Evolutionary conservation across 495 filamentous ascomycete genomes (phyloP).

Genomic region (Daldinia caldariorum): DNA sequence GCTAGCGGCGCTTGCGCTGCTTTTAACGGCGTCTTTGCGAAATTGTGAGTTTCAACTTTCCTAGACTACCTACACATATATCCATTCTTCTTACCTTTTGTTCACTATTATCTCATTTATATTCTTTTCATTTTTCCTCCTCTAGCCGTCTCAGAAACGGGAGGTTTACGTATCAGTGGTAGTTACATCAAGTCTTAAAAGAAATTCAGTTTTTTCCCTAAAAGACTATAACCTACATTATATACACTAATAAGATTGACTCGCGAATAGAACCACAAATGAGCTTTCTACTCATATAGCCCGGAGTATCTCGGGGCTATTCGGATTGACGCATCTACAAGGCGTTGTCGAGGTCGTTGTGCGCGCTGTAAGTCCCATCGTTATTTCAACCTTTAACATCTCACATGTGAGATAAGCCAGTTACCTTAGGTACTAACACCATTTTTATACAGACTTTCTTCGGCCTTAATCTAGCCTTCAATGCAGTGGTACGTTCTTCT

Average conservation of each 20-base stretch:
- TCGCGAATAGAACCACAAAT: slow-evolving; percentile 76
- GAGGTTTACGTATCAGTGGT: not conserved
- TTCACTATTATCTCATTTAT: not conserved
- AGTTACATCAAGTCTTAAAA: too few species aligned
- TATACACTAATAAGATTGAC: slow-evolving; percentile 13
- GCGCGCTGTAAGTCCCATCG: slow-evolving; percentile 67
- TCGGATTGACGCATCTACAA: slow-evolving; percentile 65
- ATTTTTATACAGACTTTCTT: slow-evolving; percentile 75
- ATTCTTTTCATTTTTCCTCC: not conserved
- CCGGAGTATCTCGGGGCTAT: slow-evolving; percentile 65
- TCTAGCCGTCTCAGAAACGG: not conserved
- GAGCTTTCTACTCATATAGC: slow-evolving; percentile 79
- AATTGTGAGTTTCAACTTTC: slow-evolving; percentile 69
- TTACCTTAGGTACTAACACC: slow-evolving; percentile 16
- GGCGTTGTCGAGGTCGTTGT: slow-evolving; percentile 70
- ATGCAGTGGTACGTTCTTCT: slow-evolving; percentile 68
- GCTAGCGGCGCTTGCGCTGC: slow-evolving; percentile 90
- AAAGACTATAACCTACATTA: too few species aligned
- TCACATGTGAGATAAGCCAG: not conserved
- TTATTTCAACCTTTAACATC: not conserved
- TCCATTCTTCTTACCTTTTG: not conserved
- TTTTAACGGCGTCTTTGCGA: slow-evolving; percentile 95
- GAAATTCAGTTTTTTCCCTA: too few species aligned
- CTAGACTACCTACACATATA: too few species aligned
- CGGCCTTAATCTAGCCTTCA: slow-evolving; percentile 86